Conservation (phyloP, 306 rosid species). For the Myrica gale region DNA sequence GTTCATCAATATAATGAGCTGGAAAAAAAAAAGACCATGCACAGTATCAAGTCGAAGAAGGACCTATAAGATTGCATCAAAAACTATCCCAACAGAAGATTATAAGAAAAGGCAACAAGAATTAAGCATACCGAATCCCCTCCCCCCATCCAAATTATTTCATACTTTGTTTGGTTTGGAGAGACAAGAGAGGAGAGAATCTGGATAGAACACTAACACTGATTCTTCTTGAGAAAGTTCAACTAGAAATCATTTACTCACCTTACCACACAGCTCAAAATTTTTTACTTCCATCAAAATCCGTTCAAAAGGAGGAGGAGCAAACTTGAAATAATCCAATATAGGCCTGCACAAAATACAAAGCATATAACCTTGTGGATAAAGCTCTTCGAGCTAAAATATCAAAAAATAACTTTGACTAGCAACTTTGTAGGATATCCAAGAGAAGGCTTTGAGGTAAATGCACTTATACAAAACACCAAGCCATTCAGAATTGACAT, state of each 20-base stretch:
- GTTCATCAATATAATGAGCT: not conserved
- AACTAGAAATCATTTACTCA: conserved; percentile 27
- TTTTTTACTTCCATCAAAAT: conserved; percentile 32
- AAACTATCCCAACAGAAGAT: not conserved
- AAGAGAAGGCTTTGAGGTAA: not conserved
- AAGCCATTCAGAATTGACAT: not conserved
- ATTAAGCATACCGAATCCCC: not conserved
- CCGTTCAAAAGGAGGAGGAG: conserved; percentile 84
- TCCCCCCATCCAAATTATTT: not conserved
- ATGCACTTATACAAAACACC: not conserved
- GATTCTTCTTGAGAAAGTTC: not conserved
- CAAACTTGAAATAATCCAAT: conserved; percentile 61
- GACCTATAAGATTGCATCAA: not conserved
- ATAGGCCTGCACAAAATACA: conserved; percentile 54
- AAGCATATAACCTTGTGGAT: conserved; percentile 21
- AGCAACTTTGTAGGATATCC: not conserved
- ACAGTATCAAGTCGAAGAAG: not conserved
- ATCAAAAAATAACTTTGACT: no score
- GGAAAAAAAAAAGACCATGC: not conserved
- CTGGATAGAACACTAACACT: not conserved
- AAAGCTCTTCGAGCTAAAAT: not conserved
- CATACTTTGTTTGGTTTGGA: not conserved
- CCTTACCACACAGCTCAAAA: conserved; percentile 36
- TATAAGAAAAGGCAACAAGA: not conserved
- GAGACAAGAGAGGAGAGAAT: not conserved